Evolutionary conservation across 2,329 filamentous ascomycete genomes (phyloP).

Genomic region (Microascus cirrosus): DNA sequence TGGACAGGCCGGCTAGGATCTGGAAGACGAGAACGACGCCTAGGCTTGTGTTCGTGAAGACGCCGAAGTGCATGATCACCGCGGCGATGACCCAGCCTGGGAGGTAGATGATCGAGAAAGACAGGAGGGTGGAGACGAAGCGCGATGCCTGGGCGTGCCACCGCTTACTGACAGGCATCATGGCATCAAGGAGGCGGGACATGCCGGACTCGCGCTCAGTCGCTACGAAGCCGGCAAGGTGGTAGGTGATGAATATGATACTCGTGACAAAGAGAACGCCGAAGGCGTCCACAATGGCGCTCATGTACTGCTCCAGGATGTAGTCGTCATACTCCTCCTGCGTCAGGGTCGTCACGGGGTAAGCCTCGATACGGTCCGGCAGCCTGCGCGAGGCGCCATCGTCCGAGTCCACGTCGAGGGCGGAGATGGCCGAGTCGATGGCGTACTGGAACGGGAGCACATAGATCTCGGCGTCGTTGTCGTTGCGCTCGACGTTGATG

Average conservation of each 20-base stretch:
- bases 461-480: slow-evolving; percentile 70
- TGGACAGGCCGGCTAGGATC: slow-evolving; percentile 62
- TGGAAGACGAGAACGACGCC: slow-evolving; percentile 64
- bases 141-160: slow-evolving; percentile 73
- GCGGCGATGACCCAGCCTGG: slow-evolving; percentile 75
- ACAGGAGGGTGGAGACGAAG: slow-evolving; percentile 67
- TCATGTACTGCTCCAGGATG: slow-evolving; percentile 53
- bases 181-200: slow-evolving; percentile 79
- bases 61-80: slow-evolving; percentile 48
- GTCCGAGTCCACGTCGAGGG: slow-evolving; percentile 26
- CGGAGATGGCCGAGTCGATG: slow-evolving; percentile 62
- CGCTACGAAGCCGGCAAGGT: slow-evolving; percentile 76
- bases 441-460: slow-evolving; percentile 68
- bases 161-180: slow-evolving; percentile 66
- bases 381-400: slow-evolving; percentile 20
- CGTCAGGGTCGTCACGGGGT: slow-evolving; percentile 65
- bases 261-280: slow-evolving; percentile 70
- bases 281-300: slow-evolving; percentile 62
- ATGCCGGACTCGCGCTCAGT: slow-evolving; percentile 79
- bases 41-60: slow-evolving; percentile 53
- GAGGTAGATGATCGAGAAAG: slow-evolving; percentile 69
- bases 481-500: slow-evolving; percentile 51
- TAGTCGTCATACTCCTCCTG: slow-evolving; percentile 52
- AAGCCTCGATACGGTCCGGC: slow-evolving; percentile 46
- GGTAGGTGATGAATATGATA: slow-evolving; percentile 74